Percentiles rank a stretch among this genome's conserved stretches.
Conservation (phyloP, 768 basidiomycete genomes). For the Crassisporium funariophilum region DNA sequence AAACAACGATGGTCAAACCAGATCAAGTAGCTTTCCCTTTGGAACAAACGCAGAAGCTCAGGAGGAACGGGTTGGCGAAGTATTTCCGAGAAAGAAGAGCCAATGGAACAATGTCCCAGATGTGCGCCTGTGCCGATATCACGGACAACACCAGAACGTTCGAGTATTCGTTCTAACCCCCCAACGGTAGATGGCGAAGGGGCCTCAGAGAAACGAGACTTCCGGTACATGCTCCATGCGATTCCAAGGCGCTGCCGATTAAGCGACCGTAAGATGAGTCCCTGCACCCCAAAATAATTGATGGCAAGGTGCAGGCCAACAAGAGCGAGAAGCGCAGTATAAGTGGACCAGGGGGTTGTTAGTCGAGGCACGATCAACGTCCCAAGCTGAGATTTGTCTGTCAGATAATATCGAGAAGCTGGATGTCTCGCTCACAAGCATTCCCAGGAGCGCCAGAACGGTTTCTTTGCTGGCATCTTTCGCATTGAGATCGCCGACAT, state of each 20-base stretch:
- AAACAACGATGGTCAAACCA: constrained; percentile 46
- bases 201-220: constrained; percentile 13
- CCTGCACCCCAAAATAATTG: constrained; percentile 64
- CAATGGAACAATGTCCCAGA: constrained; percentile 52
- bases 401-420: not conserved
- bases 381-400: constrained; percentile 45
- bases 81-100: constrained; percentile 44
- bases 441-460: constrained; percentile 63
- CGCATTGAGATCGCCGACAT: constrained; percentile 71
- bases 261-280: constrained; percentile 55
- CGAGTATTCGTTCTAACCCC: constrained; percentile 47
- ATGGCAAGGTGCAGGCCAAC: constrained; percentile 54
- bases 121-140: constrained; percentile 32
- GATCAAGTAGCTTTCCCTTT: constrained; percentile 51
- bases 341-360: constrained; percentile 49
- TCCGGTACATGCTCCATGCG: constrained; percentile 49
- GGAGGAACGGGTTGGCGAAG: constrained; percentile 27
- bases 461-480: constrained; percentile 78
- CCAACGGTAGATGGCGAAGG: constrained; percentile 42
- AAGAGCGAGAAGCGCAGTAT: constrained; percentile 50
- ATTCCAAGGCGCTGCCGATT: constrained; percentile 61
- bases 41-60: constrained; percentile 41
- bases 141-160: constrained; percentile 37
- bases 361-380: constrained; percentile 60
- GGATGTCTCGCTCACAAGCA: constrained; percentile 50